phyloP scores from a whole-genome alignment of 2,329 filamentous ascomycete genomes.

The Pseudogymnoascus sp. region DNA sequence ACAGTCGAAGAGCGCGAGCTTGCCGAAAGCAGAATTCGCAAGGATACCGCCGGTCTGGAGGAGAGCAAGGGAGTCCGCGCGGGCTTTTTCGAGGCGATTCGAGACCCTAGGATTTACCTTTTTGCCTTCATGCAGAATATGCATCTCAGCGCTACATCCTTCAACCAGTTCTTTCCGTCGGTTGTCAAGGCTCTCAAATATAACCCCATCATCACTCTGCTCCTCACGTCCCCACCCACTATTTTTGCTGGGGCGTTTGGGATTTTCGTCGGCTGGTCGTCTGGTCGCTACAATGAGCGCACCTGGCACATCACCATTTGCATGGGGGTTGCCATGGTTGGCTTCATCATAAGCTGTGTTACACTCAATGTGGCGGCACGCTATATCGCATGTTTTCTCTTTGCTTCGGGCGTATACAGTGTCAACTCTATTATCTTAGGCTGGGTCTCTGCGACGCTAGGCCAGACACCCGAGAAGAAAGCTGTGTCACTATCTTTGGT shows the following conservation, averaged over 20 bases:
- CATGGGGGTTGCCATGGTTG: conserved; percentile 27
- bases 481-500: conserved; percentile 30
- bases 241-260: conserved; percentile 32
- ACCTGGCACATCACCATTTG: conserved; percentile 32
- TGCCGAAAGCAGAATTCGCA: conserved; percentile 32
- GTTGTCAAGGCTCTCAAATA: conserved; percentile 33
- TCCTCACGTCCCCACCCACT: conserved; percentile 36
- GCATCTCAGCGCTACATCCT: conserved; percentile 35
- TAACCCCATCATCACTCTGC: conserved; percentile 33
- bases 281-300: conserved; percentile 32
- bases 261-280: conserved; percentile 34
- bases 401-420: conserved; percentile 13
- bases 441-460: conserved; percentile 25
- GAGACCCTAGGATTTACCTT: conserved; percentile 37
- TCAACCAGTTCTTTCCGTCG: conserved; percentile 36
- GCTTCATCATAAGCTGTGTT: conserved; percentile 29
- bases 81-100: conserved; percentile 35
- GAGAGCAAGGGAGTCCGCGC: conserved; percentile 30
- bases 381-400: conserved; percentile 16
- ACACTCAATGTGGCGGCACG: conserved; percentile 22
- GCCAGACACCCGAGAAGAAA: conserved; percentile 33
- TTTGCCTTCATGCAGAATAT: conserved; percentile 41
- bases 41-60: conserved; percentile 37
- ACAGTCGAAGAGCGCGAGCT: conserved; percentile 35
- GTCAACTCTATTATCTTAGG: conserved; percentile 14